phyloP scores from a whole-genome alignment of 2,329 filamentous ascomycete genomes.

The Periconia digitata region DNA sequence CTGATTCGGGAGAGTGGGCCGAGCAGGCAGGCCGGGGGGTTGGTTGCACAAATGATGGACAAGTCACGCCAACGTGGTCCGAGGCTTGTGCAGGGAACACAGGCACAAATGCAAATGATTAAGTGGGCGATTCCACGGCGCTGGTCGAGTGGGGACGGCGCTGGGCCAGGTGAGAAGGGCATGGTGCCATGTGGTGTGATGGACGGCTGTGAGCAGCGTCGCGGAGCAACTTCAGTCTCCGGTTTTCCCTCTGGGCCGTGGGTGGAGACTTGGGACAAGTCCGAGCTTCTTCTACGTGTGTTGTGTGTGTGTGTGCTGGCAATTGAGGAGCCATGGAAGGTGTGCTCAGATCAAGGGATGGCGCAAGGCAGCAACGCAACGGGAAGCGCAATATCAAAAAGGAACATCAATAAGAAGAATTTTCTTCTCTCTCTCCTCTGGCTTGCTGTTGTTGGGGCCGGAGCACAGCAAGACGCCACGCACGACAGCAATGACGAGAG shows the following conservation, averaged over 20 bases:
- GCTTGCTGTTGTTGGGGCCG: too few relatives aligned
- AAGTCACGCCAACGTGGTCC: slow-evolving; percentile 20
- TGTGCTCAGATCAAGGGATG: not conserved
- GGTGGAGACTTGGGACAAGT: too few relatives aligned
- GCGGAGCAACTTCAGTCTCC: not conserved
- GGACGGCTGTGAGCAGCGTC: not conserved
- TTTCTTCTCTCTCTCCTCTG: not conserved
- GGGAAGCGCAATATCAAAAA: too few relatives aligned
- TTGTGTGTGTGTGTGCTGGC: not conserved
- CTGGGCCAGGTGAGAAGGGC: too few relatives aligned
- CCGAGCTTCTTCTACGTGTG: not conserved
- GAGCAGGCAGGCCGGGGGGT: not conserved
- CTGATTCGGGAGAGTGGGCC: not conserved
- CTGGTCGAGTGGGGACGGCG: not conserved
- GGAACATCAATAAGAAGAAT: not conserved
- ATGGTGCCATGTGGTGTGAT: not conserved
- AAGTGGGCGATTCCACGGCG: too few relatives aligned
- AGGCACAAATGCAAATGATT: not conserved
- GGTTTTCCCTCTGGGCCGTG: not conserved
- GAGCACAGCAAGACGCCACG: not conserved
- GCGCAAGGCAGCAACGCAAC: not conserved
- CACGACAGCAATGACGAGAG: not conserved
- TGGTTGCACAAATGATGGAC: not conserved
- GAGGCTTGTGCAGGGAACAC: not conserved
- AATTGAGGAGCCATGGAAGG: not conserved